Base-by-base conservation (phyloP, 2,329 filamentous ascomycete genomes). In the Phyllosticta ampelicida region DNA sequence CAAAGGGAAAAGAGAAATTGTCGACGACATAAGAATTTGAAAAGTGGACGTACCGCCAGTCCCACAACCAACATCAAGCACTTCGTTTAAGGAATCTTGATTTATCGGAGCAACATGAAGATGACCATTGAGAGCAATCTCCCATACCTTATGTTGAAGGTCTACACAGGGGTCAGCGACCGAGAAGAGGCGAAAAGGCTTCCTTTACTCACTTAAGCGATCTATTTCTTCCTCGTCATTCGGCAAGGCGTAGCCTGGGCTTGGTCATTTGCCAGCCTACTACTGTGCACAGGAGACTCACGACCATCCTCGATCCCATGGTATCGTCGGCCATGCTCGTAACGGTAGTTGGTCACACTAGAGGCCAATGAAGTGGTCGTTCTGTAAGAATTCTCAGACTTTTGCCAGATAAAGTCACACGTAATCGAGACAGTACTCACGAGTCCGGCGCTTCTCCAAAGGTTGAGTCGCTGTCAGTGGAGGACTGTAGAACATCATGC, bases 141-240 rank as follows among this genome's bases (percentile, higher is more conserved):
- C 54, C 60, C 61, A 67, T n/a, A 67, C 61, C 51, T 55, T 55
- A 59, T 67, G 65, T 56, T 66, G 64, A 5, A 67, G 61, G 48
- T 66, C 64, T 60, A 5, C 3, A 36, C 44, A 29, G 50, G 50
- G 50, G n/a, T 60, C 28, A 60, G 13, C 18, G 10, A 30, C 21
- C 18, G 21, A n/a, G 52, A 48, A 11, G 30, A 9, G 11, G 30
- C n/a, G n/a, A n/a, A 28, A 49, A 49, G 36, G 23, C 23, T 11
- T 19, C 36, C 28, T 54, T 48, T 26, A 21, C 30, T 16, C 51
- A 61, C 60, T 59, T 21, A 67, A 54, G 16, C 64, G 60, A 60
- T 67, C 62, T 18, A 61, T 48, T 52, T 67, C 65, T 63, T 63
- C 59, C 62, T 65, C 62, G 36, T 66, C 65, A 51, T 66, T 66